Evolutionary conservation across 208 protist genomes (phyloP).

Genomic region (Endotrypanum monterogeii): DNA sequence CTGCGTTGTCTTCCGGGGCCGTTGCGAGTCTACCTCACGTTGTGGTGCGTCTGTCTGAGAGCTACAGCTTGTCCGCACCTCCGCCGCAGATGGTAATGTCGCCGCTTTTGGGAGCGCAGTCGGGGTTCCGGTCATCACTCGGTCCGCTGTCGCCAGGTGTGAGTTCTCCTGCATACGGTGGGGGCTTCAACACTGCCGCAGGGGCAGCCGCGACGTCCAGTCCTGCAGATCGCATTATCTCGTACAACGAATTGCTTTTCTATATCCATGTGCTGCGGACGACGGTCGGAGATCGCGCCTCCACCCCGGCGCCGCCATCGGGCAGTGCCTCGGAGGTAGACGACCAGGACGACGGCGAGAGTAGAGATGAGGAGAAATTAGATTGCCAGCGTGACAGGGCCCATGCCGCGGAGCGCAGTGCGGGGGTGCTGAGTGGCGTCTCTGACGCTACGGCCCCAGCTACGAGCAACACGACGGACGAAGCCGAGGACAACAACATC

Average conservation of each 20-base stretch:
- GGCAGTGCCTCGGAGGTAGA: slow-evolving; percentile 14
- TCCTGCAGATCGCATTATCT: slow-evolving; percentile 10
- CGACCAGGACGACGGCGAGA: slow-evolving; percentile 3
- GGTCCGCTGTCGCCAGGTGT: not conserved
- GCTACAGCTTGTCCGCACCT: slow-evolving; percentile 34
- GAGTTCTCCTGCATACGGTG: not conserved
- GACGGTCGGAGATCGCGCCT: slow-evolving; percentile 12
- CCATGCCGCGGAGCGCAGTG: not conserved
- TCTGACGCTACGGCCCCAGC: not conserved
- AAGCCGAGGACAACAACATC: not conserved
- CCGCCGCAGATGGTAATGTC: slow-evolving; percentile 34
- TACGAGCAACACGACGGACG: not conserved
- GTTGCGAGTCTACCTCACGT: slow-evolving; percentile 20
- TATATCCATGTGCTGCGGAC: slow-evolving; percentile 39
- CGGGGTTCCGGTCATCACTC: not conserved
- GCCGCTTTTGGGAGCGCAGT: slow-evolving; percentile 12
- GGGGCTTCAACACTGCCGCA: not conserved
- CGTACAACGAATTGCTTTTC: slow-evolving; percentile 27
- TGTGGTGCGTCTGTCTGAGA: slow-evolving; percentile 33
- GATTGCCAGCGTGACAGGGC: not conserved
- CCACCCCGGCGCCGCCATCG: slow-evolving; percentile 18
- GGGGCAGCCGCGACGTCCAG: not conserved
- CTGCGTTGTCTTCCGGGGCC: slow-evolving; percentile 4
- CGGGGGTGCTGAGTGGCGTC: not conserved
- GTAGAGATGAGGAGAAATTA: not conserved